phyloP scores from a whole-genome alignment of 129 eudicot genomes.

The Logfia minima region DNA sequence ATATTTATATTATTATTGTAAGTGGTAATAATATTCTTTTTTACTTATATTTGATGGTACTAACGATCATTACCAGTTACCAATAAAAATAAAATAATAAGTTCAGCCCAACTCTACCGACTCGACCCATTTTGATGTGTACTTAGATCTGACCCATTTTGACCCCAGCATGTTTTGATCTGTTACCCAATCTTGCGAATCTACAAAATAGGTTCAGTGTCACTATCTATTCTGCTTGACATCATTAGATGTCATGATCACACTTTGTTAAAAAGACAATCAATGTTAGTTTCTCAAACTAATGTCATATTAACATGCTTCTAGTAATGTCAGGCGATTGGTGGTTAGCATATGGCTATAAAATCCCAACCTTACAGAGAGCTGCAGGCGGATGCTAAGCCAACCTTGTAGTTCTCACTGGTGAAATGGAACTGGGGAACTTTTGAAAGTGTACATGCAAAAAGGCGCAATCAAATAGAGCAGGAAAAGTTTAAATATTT shows the following conservation, averaged over 20 bases:
- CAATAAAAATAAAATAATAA: too few relatives aligned
- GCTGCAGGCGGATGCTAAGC: constrained; percentile 39
- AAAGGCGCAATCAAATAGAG: constrained; percentile 26
- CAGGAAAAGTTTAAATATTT: constrained; percentile 32
- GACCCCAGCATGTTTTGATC: background rate
- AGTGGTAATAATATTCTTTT: too few relatives aligned
- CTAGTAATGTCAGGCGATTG: constrained; percentile 37
- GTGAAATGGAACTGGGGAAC: constrained; percentile 55
- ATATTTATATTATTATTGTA: too few relatives aligned
- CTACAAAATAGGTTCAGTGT: background rate
- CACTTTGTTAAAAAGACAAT: background rate
- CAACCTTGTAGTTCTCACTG: constrained; percentile 54
- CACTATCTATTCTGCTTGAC: background rate
- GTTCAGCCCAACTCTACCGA: background rate
- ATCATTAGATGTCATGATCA: background rate
- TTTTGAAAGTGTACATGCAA: constrained; percentile 37
- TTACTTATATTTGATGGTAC: too few relatives aligned
- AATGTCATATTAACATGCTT: background rate
- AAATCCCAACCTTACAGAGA: constrained; percentile 48
- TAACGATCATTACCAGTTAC: too few relatives aligned
- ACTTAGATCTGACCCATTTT: background rate
- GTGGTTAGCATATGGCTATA: constrained; percentile 55
- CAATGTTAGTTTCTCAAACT: background rate
- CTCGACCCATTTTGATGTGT: too few relatives aligned
- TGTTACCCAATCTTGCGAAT: background rate